Evolutionary conservation across 2,329 filamentous ascomycete species (phyloP), one percentile per base, ranked within the genome.

Genomic region (Hyphodiscus sp.): DNA sequence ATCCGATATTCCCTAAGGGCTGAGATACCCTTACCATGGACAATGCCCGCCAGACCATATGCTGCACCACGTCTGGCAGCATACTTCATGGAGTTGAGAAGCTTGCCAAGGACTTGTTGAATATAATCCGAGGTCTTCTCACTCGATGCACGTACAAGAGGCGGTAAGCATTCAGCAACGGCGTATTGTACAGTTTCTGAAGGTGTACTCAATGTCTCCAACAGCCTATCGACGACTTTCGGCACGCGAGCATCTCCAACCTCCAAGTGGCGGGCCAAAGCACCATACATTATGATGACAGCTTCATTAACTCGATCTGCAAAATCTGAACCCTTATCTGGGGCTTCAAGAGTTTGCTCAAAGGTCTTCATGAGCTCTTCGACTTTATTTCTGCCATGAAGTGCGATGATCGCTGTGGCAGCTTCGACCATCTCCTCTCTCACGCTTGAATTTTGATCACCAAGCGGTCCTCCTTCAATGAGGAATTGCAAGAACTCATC

Each of bases 131-230:
- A 81, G 2, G 87, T 84, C 65, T 92, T 87, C 56, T 91, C 83
- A 29, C 81, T 81, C 46, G 87, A 92, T 2, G 89, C 86, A 54
- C 83, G 85, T 30, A 99, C 83, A n/a, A 99, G 77, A 1, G 94
- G 91, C 15, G 94, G 92, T 20, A 99, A 76, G 64, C 94, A 99
- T 65, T 94, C 89, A 2, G 95, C 91, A 54, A 97, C 91, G 46
- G 94, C 94, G 68, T 94, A 96, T 70, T 99, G 94, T 1, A 99
- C 94, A 16, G 89, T 91, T 70, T 99, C 94, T 0, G 94, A 97
- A 26, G 94, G 94, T 13, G 92, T 97, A 69, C 87, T 94, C 45
- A 99, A 76, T 7, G 95, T 96, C 20, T 84, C 82, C 52, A 99
- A 78, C 20, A 99, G 77, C 58, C 91, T 83, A 62, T 92, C 86